Percentiles rank a stretch among this genome's conserved stretches.
Conservation (phyloP, 345 rosid genomes). For the Firmiana major region DNA sequence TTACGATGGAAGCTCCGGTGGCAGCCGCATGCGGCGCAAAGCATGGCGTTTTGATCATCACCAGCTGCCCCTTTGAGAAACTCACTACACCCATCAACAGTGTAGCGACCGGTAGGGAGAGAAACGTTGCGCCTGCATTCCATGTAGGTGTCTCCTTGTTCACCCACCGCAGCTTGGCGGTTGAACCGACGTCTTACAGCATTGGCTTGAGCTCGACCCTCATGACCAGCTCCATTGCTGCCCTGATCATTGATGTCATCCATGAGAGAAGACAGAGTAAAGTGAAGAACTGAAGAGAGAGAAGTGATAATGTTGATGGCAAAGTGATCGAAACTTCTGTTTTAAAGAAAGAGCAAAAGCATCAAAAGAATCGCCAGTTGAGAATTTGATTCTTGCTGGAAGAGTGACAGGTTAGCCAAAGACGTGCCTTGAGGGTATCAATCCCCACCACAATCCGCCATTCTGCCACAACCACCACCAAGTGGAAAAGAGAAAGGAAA, state of each 20-base stretch:
- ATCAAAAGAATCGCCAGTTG: too few relatives aligned
- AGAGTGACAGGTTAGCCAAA: too few relatives aligned
- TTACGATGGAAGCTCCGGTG: neutral
- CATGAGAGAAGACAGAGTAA: neutral
- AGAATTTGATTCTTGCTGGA: too few relatives aligned
- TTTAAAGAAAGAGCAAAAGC: too few relatives aligned
- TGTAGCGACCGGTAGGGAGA: neutral
- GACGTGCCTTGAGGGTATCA: too few relatives aligned
- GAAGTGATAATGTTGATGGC: neutral
- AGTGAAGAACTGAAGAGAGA: neutral
- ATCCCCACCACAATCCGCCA: too few relatives aligned
- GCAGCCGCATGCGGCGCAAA: neutral
- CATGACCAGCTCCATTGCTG: neutral
- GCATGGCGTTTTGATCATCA: neutral
- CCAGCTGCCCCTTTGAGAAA: neutral
- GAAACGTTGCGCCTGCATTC: neutral
- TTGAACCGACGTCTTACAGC: neutral
- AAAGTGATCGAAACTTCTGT: too few relatives aligned
- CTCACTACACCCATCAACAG: neutral
- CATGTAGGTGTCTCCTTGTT: neutral
- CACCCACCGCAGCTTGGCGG: neutral
- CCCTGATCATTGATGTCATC: neutral
- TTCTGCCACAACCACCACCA: too few relatives aligned
- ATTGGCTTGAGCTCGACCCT: neutral
- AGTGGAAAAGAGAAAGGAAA: too few relatives aligned